phyloP scores from a whole-genome alignment of 495 filamentous ascomycete species.

The Terfezia claveryi region DNA sequence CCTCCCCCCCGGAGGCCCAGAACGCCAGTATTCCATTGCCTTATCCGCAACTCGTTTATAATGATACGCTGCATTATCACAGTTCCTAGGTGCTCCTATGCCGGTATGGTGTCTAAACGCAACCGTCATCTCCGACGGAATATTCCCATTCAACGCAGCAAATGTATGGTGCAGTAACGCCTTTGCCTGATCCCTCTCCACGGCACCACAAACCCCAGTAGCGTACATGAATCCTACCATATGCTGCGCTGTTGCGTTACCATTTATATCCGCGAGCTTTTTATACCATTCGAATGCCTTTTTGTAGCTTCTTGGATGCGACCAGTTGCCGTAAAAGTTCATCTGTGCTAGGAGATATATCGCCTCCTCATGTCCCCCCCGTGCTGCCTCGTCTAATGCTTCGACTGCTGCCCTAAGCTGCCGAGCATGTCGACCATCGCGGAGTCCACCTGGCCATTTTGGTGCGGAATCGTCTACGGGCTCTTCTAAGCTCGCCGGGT shows the following conservation, averaged over 20 bases:
- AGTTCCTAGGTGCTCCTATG: conserved; percentile 65
- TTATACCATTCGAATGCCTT: conserved; percentile 67
- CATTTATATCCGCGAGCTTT: conserved; percentile 49
- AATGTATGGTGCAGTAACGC: conserved; percentile 88
- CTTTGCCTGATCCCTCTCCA: conserved; percentile 76
- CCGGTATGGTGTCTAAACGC: conserved; percentile 72
- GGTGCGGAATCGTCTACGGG: conserved; percentile 6
- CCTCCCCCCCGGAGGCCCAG: conserved; percentile 79
- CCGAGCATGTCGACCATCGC: conserved; percentile 6
- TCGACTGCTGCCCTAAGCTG: conserved; percentile 33
- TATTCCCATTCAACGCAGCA: conserved; percentile 65
- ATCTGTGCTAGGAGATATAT: conserved; percentile 80
- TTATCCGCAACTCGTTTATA: conserved; percentile 92
- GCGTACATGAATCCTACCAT: conserved; percentile 96
- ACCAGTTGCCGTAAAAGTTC: conserved; percentile 91
- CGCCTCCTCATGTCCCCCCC: conserved; percentile 61
- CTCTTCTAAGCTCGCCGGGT: conserved; percentile 9
- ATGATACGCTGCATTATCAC: conserved; percentile 62
- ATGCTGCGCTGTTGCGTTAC: conserved; percentile 78
- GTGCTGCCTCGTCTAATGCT: conserved; percentile 52
- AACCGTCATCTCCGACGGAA: conserved; percentile 77
- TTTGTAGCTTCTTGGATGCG: conserved; percentile 62
- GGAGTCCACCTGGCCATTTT: not conserved
- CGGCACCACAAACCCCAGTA: conserved; percentile 65
- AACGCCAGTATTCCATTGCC: conserved; percentile 61